Evolutionary conservation across 1,139 yeast genomes (phyloP), one percentile per base, ranked within the genome.

Genomic region (Sugiyamaella sp.): DNA sequence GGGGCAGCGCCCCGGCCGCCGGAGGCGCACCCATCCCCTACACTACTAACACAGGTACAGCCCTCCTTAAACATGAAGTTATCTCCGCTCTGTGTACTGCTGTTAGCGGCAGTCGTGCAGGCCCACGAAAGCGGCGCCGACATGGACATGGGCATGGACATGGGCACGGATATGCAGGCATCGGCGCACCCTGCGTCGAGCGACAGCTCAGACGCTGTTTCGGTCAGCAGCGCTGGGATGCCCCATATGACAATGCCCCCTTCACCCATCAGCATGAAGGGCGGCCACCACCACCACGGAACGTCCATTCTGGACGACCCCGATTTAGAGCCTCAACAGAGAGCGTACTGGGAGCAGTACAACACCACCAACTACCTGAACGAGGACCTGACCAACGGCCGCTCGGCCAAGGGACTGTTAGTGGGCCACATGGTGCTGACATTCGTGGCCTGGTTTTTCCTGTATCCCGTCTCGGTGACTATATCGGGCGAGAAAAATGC

Each of bases 331-430:
- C 87, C 93, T 0, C 86, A 82, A 52, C 97, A 90, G 69, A 74
- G 82, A 53, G 69, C 78, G 22, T 90, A 78, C 69, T 91, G 98
- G 98, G 85, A 84, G 53, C 69, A 71, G 37, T 91, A 89, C 71
- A 82, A 87, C 64, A 82, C 95, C n/a, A 85, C 95, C 4, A 86
- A 89, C 12, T 90, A 80, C 68, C 81, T 89, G 70, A 82, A 80
- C 10, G 58, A 67, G 16, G 60, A 61, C 9, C 33, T 41, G 14
- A 71, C 81, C n/a, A 80, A 78, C 1, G 66, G 78, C 0, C 35
- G 25, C 4, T 69, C 75, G 3, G 79, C 79, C 60, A 78, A 80
- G 57, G 58, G 75, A n/a, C 78, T 84, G 1, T 72, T 91, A 46
- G 74, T 76, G 62, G 64, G 77, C 46, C 98, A 91, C 64, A 73